Conservation (phyloP, 2,329 filamentous ascomycete species). For the Paradendryphiella salina region DNA sequence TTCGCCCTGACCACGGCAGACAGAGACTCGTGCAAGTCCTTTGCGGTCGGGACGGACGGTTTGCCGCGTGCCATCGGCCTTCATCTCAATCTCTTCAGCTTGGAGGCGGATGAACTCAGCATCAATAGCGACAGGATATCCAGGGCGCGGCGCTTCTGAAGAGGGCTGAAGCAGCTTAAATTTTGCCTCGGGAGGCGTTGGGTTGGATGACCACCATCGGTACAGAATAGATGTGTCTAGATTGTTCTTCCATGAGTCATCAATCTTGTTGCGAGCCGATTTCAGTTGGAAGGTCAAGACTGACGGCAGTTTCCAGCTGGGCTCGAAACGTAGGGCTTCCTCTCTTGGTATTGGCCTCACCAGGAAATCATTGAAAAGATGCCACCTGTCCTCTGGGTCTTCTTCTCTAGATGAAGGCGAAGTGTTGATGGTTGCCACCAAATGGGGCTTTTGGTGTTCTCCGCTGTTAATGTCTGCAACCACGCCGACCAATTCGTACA, state of each 20-base stretch:
- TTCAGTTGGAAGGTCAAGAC: slow-evolving; percentile 86
- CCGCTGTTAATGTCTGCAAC: slow-evolving; percentile 88
- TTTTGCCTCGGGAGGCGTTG: slow-evolving; percentile 54
- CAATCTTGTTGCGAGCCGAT: slow-evolving; percentile 76
- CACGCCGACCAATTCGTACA: slow-evolving; percentile 89
- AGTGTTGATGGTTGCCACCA: slow-evolving; percentile 89
- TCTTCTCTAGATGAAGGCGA: slow-evolving; percentile 65
- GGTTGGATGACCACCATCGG: slow-evolving; percentile 62
- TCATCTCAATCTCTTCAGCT: slow-evolving; percentile 93
- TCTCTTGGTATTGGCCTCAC: slow-evolving; percentile 78
- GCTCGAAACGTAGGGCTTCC: slow-evolving; percentile 87
- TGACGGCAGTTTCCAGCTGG: slow-evolving; percentile 89
- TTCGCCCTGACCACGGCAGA: slow-evolving; percentile 77
- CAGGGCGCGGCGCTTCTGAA: slow-evolving; percentile 68
- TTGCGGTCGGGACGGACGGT: slow-evolving; percentile 90
- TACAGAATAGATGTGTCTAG: slow-evolving; percentile 87
- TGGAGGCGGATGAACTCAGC: slow-evolving; percentile 95
- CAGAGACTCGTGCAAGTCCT: slow-evolving; percentile 89
- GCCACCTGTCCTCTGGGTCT: slow-evolving; percentile 74
- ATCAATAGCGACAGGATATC: slow-evolving; percentile 83
- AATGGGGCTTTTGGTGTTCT: slow-evolving; percentile 82
- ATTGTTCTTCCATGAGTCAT: slow-evolving; percentile 80
- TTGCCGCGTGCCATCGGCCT: slow-evolving; percentile 87
- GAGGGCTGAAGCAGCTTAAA: slow-evolving; percentile 62
- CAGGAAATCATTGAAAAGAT: slow-evolving; percentile 96